These are phyloP conservation scores for Mycosphaerella arachidis DNA, from an alignment of 2,329 filamentous ascomycete genomes.

Conservation along the genomic window DNA sequence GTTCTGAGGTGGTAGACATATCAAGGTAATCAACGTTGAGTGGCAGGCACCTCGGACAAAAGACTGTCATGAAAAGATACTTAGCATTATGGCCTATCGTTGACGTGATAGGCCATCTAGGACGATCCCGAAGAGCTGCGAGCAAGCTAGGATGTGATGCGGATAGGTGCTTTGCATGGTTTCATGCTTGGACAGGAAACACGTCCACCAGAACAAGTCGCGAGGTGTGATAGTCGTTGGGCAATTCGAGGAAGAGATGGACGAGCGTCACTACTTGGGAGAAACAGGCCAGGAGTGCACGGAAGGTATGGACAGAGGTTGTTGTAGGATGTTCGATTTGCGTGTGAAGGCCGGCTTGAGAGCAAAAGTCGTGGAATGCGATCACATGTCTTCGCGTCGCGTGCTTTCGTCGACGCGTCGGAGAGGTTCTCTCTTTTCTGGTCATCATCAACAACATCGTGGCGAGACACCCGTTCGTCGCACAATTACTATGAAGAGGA, in stretches of 20 bases:
- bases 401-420: background rate
- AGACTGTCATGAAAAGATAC: background rate
- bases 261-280: no score
- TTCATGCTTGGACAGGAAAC: no score
- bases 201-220: no score
- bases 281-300: no score
- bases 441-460: background rate
- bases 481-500: slow-evolving; percentile 6
- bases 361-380: background rate
- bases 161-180: no score
- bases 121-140: background rate
- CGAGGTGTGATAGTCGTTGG: no score
- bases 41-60: background rate
- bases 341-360: background rate
- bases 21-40: background rate
- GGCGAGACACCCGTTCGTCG: background rate
- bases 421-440: background rate
- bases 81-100: background rate
- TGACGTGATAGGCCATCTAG: background rate
- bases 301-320: no score
- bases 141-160: no score
- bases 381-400: background rate
- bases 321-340: background rate
- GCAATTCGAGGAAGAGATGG: no score
- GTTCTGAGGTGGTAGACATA: background rate